Conservation (phyloP, 257 asterid genomes). For the Voacanga thouarsii region DNA sequence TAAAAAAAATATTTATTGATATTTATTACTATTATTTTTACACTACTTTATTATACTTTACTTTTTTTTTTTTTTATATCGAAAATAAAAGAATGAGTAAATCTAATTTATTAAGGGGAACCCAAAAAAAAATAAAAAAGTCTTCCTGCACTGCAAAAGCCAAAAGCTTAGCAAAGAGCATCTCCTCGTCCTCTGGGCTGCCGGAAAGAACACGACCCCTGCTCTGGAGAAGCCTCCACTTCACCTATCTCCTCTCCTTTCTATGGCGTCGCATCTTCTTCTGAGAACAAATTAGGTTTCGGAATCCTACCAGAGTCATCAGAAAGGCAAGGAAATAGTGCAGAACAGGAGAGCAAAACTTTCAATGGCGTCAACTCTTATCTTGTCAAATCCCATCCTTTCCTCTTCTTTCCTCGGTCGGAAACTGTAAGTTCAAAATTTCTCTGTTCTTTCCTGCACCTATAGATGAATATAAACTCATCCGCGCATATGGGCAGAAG, state of each 20-base stretch:
- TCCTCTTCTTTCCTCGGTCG: slow-evolving; percentile 54
- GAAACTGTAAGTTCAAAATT: slow-evolving; percentile 41
- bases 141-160: neutral
- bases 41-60: neutral
- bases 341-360: neutral
- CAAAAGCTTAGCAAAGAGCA: neutral
- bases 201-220: neutral
- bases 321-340: neutral
- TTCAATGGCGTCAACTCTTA: slow-evolving; percentile 59
- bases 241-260: neutral
- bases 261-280: slow-evolving; percentile 11
- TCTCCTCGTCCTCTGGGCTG: neutral
- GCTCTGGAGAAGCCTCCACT: neutral
- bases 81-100: neutral
- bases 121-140: neutral
- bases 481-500: too few species aligned
- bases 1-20: too few species aligned
- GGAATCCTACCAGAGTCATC: neutral
- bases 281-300: slow-evolving; percentile 14
- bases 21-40: too few species aligned
- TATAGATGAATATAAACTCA: neutral
- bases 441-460: neutral
- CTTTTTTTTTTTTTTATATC: neutral
- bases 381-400: slow-evolving; percentile 44
- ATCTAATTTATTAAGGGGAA: neutral